Base-by-base conservation (phyloP, 1,284 basidiomycete species). In the Melampsora americana region DNA sequence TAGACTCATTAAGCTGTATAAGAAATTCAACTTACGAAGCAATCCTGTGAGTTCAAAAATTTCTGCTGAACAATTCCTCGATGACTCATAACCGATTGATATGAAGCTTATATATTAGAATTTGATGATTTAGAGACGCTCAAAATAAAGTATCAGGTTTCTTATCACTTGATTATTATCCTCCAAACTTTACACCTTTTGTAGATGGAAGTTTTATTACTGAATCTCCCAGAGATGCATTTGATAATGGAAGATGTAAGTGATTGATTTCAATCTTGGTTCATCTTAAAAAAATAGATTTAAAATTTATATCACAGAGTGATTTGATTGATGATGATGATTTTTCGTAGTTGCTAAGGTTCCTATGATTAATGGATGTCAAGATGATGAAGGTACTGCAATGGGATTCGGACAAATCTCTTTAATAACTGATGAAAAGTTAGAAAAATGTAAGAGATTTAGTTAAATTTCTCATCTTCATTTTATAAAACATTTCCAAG, bases 131-230 rank as follows among this genome's bases (percentile, higher is more conserved):
- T 5, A 66, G 64, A 39, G 26, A 5, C 2, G 64, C 64, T 39
- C n/a, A 18, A 14, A 42, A 66, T 66, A 12, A 42, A 20, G 20
- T 66, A 2, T n/a, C n/a, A n/a, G 32, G 32, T 23, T 6, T 39
- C 16, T 65, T 65, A n/a, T 28, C 62, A 7, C 32, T 65, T 11
- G 32, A 65, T 23, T 30, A 11, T 14, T 65, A 32, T 39, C 62
- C 62, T 9, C 32, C 32, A 12, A 35, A 14, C 32, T 65, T 28
- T 28, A 16, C n/a, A n/a, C 32, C 62, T 14, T 12, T 16, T 12
- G 23, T 65, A 39, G 62, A 65, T 65, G 62, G 62, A 65, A 39
- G 23, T 6, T 65, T 30, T 39, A 35, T 65, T 32, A 9, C 62
- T 18, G 62, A 60, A 28, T 16, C 59, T 60, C 18, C 26, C 23